Conservation (phyloP, 495 filamentous ascomycete genomes). For the Clavariopsis aquatica region DNA sequence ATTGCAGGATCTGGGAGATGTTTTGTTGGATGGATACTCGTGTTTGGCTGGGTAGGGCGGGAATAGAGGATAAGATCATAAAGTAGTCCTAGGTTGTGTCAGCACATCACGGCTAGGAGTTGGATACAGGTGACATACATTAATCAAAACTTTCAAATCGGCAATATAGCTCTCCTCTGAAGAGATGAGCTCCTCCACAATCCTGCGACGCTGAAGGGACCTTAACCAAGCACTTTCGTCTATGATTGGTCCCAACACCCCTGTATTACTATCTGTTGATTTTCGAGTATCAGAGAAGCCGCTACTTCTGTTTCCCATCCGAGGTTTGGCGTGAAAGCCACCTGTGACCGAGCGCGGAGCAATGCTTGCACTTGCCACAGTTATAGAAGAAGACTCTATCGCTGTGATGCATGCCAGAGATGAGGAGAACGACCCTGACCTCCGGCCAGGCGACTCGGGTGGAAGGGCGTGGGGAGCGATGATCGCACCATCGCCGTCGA, state of each 20-base stretch:
- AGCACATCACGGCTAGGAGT: neutral
- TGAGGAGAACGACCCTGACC: slow-evolving; percentile 65
- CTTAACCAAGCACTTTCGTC: slow-evolving; percentile 73
- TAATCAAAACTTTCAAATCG: slow-evolving; percentile 80
- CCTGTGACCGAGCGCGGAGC: slow-evolving; percentile 60
- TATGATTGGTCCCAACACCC: slow-evolving; percentile 54
- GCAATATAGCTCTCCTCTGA: slow-evolving; percentile 89
- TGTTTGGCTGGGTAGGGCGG: slow-evolving; percentile 56
- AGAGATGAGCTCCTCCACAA: slow-evolving; percentile 78
- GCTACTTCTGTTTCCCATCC: slow-evolving; percentile 64
- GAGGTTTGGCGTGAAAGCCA: slow-evolving; percentile 54
- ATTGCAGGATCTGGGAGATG: slow-evolving; percentile 66
- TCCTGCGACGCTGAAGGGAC: slow-evolving; percentile 69
- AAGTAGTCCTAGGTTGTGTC: slow-evolving; percentile 60
- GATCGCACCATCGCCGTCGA: slow-evolving; percentile 31
- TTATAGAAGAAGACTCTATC: slow-evolving; percentile 75
- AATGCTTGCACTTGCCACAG: slow-evolving; percentile 67
- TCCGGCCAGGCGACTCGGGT: slow-evolving; percentile 42
- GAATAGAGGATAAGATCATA: slow-evolving; percentile 62
- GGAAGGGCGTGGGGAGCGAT: slow-evolving; percentile 6
- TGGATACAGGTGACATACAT: slow-evolving; percentile 55
- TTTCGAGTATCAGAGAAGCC: slow-evolving; percentile 59
- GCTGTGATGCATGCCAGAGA: slow-evolving; percentile 73
- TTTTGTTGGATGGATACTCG: slow-evolving; percentile 65
- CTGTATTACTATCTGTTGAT: slow-evolving; percentile 68